phyloP scores from a whole-genome alignment of 805 yeast genomes.

The Nakazawaea molendinolei region DNA sequence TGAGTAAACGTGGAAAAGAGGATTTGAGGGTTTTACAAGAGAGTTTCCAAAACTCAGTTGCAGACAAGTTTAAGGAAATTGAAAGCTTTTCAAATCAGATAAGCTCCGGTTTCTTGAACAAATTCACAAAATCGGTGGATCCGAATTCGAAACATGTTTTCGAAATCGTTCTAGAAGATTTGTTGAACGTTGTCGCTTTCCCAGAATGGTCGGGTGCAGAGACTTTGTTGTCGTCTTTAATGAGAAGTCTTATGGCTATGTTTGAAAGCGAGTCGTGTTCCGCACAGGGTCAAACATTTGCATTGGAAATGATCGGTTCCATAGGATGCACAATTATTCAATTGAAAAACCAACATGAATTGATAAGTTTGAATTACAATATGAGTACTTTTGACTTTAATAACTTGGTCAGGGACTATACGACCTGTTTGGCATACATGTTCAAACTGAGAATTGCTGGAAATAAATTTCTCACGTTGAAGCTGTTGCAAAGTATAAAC shows the following conservation, averaged over 20 bases:
- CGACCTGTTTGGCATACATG: constrained; percentile 14
- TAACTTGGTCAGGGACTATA: constrained; percentile 9
- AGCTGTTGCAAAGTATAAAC: constrained; percentile 1
- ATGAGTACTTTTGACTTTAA: constrained; percentile 8
- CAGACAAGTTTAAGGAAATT: background rate
- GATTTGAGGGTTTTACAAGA: background rate
- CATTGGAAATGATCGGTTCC: constrained; percentile 55
- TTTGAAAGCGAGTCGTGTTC: constrained; percentile 32
- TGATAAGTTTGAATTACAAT: constrained; percentile 6
- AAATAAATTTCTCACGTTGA: constrained; percentile 11
- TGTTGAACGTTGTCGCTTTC: constrained; percentile 36
- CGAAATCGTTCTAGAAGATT: constrained; percentile 52
- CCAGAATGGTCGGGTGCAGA: constrained; percentile 66
- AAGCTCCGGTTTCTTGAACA: constrained; percentile 22
- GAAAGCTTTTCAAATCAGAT: constrained; percentile 21
- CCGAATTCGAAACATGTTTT: constrained; percentile 29
- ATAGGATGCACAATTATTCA: constrained; percentile 47
- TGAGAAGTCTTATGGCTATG: constrained; percentile 34
- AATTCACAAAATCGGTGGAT: constrained; percentile 26
- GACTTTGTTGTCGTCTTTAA: constrained; percentile 36
- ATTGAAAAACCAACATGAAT: constrained; percentile 20
- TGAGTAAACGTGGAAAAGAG: background rate
- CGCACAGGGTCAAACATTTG: constrained; percentile 38
- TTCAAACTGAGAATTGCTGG: constrained; percentile 1
- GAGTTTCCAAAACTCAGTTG: background rate